Base-by-base conservation (phyloP, 805 yeast genomes). In the Ogataea nonfermentans region DNA sequence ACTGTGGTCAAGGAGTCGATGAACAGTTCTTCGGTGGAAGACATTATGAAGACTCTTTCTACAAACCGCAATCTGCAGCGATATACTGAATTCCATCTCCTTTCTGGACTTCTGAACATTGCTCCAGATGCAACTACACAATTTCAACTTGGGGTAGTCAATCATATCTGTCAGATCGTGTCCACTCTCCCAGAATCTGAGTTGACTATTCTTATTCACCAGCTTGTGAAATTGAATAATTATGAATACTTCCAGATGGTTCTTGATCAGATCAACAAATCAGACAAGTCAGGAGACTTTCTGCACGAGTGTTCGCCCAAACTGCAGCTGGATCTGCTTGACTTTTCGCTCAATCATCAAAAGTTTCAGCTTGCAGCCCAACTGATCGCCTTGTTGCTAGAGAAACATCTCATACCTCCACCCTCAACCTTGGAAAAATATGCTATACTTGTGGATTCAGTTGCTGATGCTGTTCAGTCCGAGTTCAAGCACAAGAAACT, bases 321-420 rank as follows among this genome's bases (percentile, higher is more conserved):
- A 4, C 16, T 49, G 11, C 47, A 44, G 26, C 13, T 40, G 9
- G 31, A 24, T 12, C 40, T 55, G 12, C 32, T 56, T 3, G 35
- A 46, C 1, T 38, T 41, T n/a, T 40, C 44, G 8, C 36, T 58
- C 9, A 19, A 30, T 7, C 16, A 20, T 3, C 32, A 38, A 7
- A 53, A 57, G 31, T 48, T 57, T 31, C 51, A 44, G 24, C 41
- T 25, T 4, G 46, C 60, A 1, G 35, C 46, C 17, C 30, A 37
- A 10, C 24, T 51, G 10, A 14, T 59, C n/a, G 39, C 46, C 10
- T 13, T 32, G 5, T 29, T 55, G 10, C 25, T 46, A 6, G 24
- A 35, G 3, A 25, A 38, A 7, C 27, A 27, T 8, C 11, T 41
- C 2, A 24, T 32, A 15, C 62, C 63, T 6, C 29, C 45, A 4